Percentiles rank a stretch among this genome's conserved stretches.
Evolutionary conservation across 805 yeast genomes (phyloP).

Genomic region (Sugiyamaella boreocaroliniensis): DNA sequence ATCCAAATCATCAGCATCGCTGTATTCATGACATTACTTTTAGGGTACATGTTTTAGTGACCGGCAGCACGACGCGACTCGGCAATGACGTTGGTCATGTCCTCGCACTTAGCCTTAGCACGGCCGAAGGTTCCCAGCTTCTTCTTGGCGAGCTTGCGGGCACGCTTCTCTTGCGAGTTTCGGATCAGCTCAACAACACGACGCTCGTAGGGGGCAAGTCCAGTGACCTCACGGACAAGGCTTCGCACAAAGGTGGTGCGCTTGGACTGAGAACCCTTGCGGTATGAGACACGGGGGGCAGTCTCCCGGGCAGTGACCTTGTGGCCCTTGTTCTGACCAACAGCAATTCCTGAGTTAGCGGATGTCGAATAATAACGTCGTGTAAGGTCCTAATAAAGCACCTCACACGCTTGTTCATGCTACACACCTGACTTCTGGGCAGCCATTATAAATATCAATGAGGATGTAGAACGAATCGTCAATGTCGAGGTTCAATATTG

Average conservation of each 20-base stretch:
- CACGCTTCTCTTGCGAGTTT: slow-evolving; percentile 99
- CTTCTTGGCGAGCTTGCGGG: slow-evolving; percentile 99
- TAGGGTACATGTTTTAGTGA: slow-evolving; percentile 12
- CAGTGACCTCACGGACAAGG: slow-evolving; percentile 93
- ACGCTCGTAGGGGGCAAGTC: slow-evolving; percentile 99
- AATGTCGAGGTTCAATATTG: background rate
- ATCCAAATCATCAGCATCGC: background rate
- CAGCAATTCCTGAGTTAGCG: slow-evolving; percentile 63
- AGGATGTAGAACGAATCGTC: slow-evolving; percentile 3
- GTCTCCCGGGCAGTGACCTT: slow-evolving; percentile 79
- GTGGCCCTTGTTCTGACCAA: slow-evolving; percentile 99
- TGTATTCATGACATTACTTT: background rate
- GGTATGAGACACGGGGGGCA: slow-evolving; percentile 85
- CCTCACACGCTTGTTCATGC: background rate
- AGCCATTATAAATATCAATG: slow-evolving; percentile 16
- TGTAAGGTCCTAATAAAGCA: background rate
- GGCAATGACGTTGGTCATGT: slow-evolving; percentile 91
- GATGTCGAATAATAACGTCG: background rate
- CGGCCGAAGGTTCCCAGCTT: slow-evolving; percentile 98
- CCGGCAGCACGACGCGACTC: slow-evolving; percentile 61
- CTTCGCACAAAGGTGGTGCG: slow-evolving; percentile 94
- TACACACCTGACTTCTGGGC: slow-evolving; percentile 25
- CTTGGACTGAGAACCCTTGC: slow-evolving; percentile 95
- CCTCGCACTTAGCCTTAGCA: slow-evolving; percentile 99
- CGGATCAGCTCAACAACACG: slow-evolving; percentile 98